Base-by-base conservation (phyloP, 2,329 filamentous ascomycete species). In the Alternaria tenuissima region DNA sequence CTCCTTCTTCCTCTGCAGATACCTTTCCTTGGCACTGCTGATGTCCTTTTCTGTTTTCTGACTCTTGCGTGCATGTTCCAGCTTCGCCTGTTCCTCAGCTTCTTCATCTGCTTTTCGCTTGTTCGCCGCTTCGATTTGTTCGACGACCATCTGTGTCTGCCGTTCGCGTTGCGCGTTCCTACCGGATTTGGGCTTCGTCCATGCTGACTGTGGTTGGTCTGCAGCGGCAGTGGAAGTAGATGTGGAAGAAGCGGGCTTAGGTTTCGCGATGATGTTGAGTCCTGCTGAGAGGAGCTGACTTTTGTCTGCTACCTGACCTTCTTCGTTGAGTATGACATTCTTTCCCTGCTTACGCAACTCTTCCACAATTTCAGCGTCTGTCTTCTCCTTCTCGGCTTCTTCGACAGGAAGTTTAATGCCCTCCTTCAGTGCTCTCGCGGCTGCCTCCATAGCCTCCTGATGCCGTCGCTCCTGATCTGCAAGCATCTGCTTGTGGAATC, bases 261-360 rank as follows among this genome's bases (percentile, higher is more conserved):
- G 88, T 74, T 87, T 89, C 0, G 85, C 81, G 51, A 85, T 85
- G 18, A 95, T 80, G 69, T 96, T 96, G 52, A 96, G 83, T 26
- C 92, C 92, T 7, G 91, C 90, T 47, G 82, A 85, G 7, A 96
- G 85, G 8, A 95, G 82, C 75, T 95, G 89, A n/a, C 91, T 85
- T 81, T 93, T 94, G 75, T 96, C 92, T 26, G 92, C 89, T 2
- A 95, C 89, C 73, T 94, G 88, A 0, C 92, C 92, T 39, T 95
- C 92, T 62, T 95, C 92, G 70, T 94, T 94, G 69, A 94, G 79
- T 7, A 88, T 85, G 39, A 95, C 85, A 80, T 88, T 64, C 81
- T 83, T 81, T 26, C 86, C 86, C 65, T 83, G 87, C 39, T 86
- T 84, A 55, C 89, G 89, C 53, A 93, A 84, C 70, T 91, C 89